Conservation (phyloP, 345 rosid species). For the Salix exigua region DNA sequence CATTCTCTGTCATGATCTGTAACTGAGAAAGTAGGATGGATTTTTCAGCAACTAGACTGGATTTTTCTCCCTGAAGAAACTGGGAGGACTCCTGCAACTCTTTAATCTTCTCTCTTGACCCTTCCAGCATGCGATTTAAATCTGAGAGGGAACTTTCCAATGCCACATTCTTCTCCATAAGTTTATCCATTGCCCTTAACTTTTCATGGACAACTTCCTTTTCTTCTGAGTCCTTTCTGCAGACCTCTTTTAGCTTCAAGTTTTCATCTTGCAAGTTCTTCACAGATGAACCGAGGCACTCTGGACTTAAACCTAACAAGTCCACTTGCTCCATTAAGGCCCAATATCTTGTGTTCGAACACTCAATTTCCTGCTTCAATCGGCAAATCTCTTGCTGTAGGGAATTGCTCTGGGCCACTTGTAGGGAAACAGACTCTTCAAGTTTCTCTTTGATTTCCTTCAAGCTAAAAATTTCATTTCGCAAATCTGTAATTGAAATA, state of each 20-base stretch:
- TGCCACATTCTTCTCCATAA: slow-evolving; percentile 51
- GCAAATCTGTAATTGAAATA: slow-evolving; percentile 40
- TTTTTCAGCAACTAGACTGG: slow-evolving; percentile 28
- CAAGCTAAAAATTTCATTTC: slow-evolving; percentile 33
- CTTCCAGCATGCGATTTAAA: slow-evolving; percentile 19
- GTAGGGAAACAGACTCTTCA: slow-evolving; percentile 18
- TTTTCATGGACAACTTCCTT: slow-evolving; percentile 36
- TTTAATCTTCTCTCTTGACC: slow-evolving; percentile 19
- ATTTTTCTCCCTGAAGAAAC: slow-evolving; percentile 42
- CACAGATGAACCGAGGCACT: slow-evolving; percentile 17
- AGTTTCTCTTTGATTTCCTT: slow-evolving; percentile 28
- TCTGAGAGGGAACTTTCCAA: slow-evolving; percentile 23
- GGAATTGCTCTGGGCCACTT: slow-evolving; percentile 17
- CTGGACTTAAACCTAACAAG: slow-evolving; percentile 22
- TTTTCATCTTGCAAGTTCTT: slow-evolving; percentile 26
- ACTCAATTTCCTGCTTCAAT: slow-evolving; percentile 29
- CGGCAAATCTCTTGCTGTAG: slow-evolving; percentile 23
- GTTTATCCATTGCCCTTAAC: slow-evolving; percentile 48
- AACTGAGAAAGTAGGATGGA: slow-evolving; percentile 75
- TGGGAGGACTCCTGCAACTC: slow-evolving; percentile 53
- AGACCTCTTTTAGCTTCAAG: slow-evolving; percentile 19
- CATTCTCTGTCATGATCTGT: slow-evolving; percentile 53
- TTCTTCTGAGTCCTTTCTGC: slow-evolving; percentile 21
- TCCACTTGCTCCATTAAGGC: slow-evolving; percentile 22
- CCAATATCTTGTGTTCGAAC: slow-evolving; percentile 23